Percentiles rank a stretch among this genome's conserved stretches.
phyloP scores from a whole-genome alignment of 768 basidiomycete genomes.

The Trichaptum fuscoviolaceum region DNA sequence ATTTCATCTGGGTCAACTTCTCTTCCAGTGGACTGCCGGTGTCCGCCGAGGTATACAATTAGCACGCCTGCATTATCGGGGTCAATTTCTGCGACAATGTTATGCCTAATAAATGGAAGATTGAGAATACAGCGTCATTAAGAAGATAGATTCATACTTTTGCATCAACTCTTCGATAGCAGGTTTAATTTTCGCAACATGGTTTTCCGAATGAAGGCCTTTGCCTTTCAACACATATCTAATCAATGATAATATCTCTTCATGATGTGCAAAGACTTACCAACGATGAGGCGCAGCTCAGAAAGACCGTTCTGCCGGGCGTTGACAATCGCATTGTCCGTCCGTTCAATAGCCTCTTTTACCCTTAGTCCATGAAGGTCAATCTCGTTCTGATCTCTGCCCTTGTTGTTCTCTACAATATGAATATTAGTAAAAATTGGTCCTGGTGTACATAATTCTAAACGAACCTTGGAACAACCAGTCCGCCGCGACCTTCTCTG shows the following conservation, averaged over 20 bases:
- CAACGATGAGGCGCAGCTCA: conserved; percentile 39
- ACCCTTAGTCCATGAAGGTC: conserved; percentile 51
- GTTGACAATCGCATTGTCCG: conserved; percentile 34
- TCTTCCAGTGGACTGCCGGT: conserved; percentile 27
- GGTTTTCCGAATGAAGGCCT: conserved; percentile 76
- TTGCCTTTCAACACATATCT: conserved; percentile 53
- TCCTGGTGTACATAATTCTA: too few relatives aligned
- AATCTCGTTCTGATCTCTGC: conserved; percentile 33
- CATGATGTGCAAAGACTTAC: conserved; percentile 13
- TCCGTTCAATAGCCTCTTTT: conserved; percentile 39
- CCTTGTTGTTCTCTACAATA: conserved; percentile 5
- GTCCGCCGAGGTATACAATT: conserved; percentile 58
- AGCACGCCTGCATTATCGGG: conserved; percentile 81
- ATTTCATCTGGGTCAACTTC: conserved; percentile 55
- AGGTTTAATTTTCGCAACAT: conserved; percentile 84
- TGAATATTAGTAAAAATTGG: neutral
- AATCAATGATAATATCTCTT: neutral
- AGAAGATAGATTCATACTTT: conserved; percentile 43
- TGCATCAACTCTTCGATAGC: conserved; percentile 84
- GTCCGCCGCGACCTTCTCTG: conserved; percentile 77
- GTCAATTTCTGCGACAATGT: conserved; percentile 69
- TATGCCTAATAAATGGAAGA: conserved; percentile 43
- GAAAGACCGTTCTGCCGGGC: conserved; percentile 27
- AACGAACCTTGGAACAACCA: conserved; percentile 80
- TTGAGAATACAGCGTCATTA: conserved; percentile 1